Evolutionary conservation across 495 filamentous ascomycete genomes (phyloP).

Genomic region (Acidiella bohemica): DNA sequence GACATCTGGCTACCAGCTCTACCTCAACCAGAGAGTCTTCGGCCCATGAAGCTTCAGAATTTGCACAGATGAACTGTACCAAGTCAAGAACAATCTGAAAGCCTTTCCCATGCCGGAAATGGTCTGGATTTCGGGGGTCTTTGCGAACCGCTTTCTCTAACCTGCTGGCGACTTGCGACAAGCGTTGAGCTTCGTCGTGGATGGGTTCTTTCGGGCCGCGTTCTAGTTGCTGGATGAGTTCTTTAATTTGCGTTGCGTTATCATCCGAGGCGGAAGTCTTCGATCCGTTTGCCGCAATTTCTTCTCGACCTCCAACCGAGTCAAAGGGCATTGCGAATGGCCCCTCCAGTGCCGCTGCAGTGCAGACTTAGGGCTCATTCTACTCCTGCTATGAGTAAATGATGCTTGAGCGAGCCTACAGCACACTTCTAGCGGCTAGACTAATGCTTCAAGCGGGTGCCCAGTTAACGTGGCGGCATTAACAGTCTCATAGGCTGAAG

Average conservation of each 20-base stretch:
- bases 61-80: background rate
- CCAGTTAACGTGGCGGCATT: too few species aligned
- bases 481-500: too few species aligned
- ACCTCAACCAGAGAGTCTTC: too few species aligned
- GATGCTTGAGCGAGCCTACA: too few species aligned
- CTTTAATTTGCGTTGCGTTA: background rate
- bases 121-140: constrained; percentile 42
- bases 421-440: too few species aligned
- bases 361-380: too few species aligned
- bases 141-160: background rate
- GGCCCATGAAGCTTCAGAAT: too few species aligned
- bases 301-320: too few species aligned
- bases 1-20: background rate
- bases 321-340: too few species aligned
- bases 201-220: background rate
- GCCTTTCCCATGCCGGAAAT: constrained; percentile 69
- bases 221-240: background rate
- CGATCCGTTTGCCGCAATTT: constrained; percentile 9
- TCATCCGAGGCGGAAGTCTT: constrained; percentile 3
- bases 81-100: constrained; percentile 57
- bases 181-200: background rate
- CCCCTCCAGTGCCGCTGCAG: too few species aligned
- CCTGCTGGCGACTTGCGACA: background rate
- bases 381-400: too few species aligned
- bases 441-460: too few species aligned